Conservation (phyloP, 495 filamentous ascomycete species). For the Xylaria venustula region DNA sequence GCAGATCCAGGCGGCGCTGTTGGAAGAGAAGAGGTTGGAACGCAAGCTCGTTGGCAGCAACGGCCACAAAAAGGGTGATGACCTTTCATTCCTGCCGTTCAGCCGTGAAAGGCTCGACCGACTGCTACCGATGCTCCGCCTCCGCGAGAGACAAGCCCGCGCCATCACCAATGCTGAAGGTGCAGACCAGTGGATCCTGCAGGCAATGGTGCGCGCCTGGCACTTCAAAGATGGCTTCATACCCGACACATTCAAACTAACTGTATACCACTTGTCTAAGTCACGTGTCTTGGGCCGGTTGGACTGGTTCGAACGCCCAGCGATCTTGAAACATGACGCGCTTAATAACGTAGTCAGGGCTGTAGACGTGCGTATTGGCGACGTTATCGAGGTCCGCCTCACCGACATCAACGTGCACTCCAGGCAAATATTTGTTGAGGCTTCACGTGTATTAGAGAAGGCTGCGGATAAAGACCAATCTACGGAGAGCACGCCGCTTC, state of each 20-base stretch:
- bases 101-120: conserved; percentile 52
- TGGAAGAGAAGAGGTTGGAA: conserved; percentile 62
- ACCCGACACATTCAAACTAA: conserved; percentile 61
- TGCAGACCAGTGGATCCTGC: conserved; percentile 57
- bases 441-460: conserved; percentile 42
- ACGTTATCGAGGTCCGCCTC: conserved; percentile 61
- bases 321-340: conserved; percentile 28
- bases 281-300: conserved; percentile 28
- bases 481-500: not conserved
- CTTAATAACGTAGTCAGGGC: conserved; percentile 32
- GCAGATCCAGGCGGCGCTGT: conserved; percentile 82
- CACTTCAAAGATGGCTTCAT: conserved; percentile 63
- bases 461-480: not conserved
- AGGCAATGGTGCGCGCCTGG: conserved; percentile 73
- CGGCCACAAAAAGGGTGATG: conserved; percentile 9
- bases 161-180: conserved; percentile 31
- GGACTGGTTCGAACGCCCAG: conserved; percentile 41
- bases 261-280: conserved; percentile 33
- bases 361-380: conserved; percentile 43
- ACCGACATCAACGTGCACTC: conserved; percentile 53
- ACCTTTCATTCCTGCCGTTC: conserved; percentile 60
- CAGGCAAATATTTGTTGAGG: conserved; percentile 51
- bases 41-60: conserved; percentile 46
- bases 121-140: conserved; percentile 49
- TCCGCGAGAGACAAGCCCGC: conserved; percentile 46